These are phyloP conservation scores for Trypanosoma platydactyli DNA, from an alignment of 208 protist species.

Conservation along the genomic window DNA sequence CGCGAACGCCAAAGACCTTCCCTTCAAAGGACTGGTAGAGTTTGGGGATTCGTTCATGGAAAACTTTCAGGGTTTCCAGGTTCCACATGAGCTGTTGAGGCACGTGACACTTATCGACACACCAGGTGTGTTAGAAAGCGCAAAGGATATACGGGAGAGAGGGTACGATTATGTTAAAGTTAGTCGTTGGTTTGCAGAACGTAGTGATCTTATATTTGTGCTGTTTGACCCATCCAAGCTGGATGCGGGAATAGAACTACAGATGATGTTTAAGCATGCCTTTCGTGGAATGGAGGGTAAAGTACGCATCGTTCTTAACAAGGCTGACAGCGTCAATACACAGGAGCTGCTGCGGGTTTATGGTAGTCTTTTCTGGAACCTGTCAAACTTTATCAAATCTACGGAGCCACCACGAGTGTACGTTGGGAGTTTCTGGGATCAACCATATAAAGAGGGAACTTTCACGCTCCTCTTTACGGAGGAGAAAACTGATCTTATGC, in stretches of 20 bases:
- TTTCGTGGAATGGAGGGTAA: slow-evolving; percentile 90
- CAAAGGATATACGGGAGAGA: slow-evolving; percentile 50
- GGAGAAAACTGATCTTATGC: slow-evolving; percentile 83
- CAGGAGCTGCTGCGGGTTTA: slow-evolving; percentile 96
- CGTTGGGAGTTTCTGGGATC: slow-evolving; percentile 95
- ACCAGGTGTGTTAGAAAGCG: slow-evolving; percentile 73
- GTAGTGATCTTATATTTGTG: slow-evolving; percentile 77
- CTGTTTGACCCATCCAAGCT: slow-evolving; percentile 83
- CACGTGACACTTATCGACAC: slow-evolving; percentile 75
- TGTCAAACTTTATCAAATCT: slow-evolving; percentile 92
- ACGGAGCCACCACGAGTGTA: slow-evolving; percentile 96
- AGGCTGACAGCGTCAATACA: slow-evolving; percentile 89
- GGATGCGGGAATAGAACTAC: slow-evolving; percentile 67
- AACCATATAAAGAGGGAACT: slow-evolving; percentile 66
- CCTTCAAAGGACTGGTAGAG: slow-evolving; percentile 83
- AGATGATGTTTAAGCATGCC: slow-evolving; percentile 55
- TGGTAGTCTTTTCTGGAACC: slow-evolving; percentile 95
- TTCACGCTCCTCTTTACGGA: slow-evolving; percentile 75
- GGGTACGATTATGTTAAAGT: slow-evolving; percentile 75
- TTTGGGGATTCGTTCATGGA: slow-evolving; percentile 89
- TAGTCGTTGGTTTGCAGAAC: slow-evolving; percentile 74
- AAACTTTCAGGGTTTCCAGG: slow-evolving; percentile 84
- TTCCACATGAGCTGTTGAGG: slow-evolving; percentile 82
- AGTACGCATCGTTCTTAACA: slow-evolving; percentile 95
- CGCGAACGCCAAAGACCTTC: slow-evolving; percentile 78